Evolutionary conservation across 2,329 filamentous ascomycete genomes (phyloP).

Genomic region (Trichoderma sp.): DNA sequence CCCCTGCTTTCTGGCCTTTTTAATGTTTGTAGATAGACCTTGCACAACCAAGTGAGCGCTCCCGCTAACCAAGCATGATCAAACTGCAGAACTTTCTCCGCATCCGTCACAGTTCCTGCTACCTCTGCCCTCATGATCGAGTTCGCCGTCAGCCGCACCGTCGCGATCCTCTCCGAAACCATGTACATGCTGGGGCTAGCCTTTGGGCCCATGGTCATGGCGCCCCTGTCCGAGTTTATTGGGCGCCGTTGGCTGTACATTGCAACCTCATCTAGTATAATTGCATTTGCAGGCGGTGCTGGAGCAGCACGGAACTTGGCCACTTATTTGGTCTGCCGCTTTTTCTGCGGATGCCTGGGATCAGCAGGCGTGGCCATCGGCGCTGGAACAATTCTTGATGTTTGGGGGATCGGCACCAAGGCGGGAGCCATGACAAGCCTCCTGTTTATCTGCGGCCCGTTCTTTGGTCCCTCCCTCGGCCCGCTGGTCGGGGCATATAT

Average conservation of each 20-base stretch:
- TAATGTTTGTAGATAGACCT: background rate
- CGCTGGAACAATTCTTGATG: background rate
- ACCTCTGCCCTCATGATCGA: background rate
- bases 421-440: background rate
- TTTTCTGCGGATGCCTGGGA: background rate
- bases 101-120: background rate
- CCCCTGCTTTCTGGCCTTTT: background rate
- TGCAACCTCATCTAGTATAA: background rate
- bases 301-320: background rate
- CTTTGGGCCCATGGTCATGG: background rate
- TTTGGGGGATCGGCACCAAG: background rate
- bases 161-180: background rate
- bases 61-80: background rate
- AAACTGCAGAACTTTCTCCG: background rate
- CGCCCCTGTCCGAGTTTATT: background rate
- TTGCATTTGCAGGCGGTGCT: background rate
- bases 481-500: background rate
- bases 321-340: background rate
- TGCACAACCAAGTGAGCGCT: background rate
- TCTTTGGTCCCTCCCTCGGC: background rate
- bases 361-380: background rate
- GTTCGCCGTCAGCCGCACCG: background rate
- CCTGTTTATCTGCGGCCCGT: background rate
- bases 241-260: background rate
- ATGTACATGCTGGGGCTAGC: background rate